phyloP scores from a whole-genome alignment of 305 asterid genomes.

The Fraxinus floribunda region DNA sequence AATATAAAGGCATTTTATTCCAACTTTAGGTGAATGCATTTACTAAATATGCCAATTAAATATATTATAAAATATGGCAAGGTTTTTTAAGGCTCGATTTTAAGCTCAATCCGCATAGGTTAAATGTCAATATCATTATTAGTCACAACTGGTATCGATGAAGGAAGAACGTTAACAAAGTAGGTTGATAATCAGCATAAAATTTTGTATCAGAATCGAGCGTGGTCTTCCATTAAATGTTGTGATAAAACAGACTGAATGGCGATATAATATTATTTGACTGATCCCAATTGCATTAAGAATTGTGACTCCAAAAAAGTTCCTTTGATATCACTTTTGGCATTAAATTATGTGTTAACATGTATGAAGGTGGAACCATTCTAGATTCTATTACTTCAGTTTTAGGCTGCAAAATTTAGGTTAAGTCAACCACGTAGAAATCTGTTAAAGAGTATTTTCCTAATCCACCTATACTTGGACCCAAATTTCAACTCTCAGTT shows the following conservation, averaged over 20 bases:
- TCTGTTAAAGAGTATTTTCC: background rate
- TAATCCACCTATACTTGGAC: constrained; percentile 25
- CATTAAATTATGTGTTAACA: background rate
- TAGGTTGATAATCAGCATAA: background rate
- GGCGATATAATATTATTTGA: background rate
- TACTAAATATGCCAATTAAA: background rate
- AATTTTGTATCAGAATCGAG: background rate
- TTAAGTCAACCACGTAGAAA: constrained; percentile 22
- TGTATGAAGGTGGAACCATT: background rate
- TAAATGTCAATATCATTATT: background rate
- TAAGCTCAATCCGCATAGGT: background rate
- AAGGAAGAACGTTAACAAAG: background rate
- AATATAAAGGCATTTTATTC: background rate
- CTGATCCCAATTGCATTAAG: background rate
- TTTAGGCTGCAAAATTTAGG: background rate
- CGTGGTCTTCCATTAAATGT: background rate
- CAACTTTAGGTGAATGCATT: background rate
- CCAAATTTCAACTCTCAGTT: constrained; percentile 25
- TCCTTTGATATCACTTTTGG: background rate
- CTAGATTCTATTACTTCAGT: background rate
- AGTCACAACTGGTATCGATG: too few relatives aligned
- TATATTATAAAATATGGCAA: background rate
- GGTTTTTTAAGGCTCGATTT: background rate
- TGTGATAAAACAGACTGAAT: background rate
- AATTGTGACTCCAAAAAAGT: background rate